phyloP scores from a whole-genome alignment of 495 filamentous ascomycete genomes.

The Daldinia loculata region DNA sequence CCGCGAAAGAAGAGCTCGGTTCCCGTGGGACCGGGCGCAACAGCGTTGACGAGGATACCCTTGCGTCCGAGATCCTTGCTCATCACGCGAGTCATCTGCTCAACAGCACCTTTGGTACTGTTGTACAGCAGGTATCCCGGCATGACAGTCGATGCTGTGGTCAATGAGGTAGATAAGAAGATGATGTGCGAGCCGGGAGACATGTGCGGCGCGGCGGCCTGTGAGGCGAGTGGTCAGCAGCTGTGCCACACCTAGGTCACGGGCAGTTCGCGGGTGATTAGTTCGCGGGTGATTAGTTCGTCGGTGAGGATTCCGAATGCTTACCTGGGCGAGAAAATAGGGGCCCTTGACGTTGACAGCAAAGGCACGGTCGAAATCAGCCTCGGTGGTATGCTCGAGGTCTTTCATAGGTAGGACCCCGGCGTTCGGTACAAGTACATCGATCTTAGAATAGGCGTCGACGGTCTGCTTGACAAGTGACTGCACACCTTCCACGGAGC shows the following conservation, averaged over 20 bases:
- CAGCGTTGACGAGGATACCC: conserved; percentile 68
- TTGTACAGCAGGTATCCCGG: conserved; percentile 70
- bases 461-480: conserved; percentile 70
- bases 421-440: conserved; percentile 71
- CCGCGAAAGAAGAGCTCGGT: conserved; percentile 73
- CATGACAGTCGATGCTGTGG: conserved; percentile 54
- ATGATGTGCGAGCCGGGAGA: conserved; percentile 63
- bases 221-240: conserved; percentile 9
- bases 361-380: conserved; percentile 65
- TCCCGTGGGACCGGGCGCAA: conserved; percentile 71
- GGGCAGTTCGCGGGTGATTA: neutral
- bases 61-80: conserved; percentile 70
- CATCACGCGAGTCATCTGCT: conserved; percentile 71
- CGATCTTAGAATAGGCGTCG: conserved; percentile 69
- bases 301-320: neutral
- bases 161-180: conserved; percentile 66
- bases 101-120: conserved; percentile 72
- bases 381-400: conserved; percentile 66
- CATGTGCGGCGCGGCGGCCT: conserved; percentile 73
- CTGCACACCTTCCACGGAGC: conserved; percentile 65
- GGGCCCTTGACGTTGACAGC: conserved; percentile 73
- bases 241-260: neutral
- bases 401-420: conserved; percentile 62
- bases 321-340: conserved; percentile 62
- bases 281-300: neutral